Evolutionary conservation across 1,284 basidiomycete species (phyloP).

Genomic region (Vanrija sp.): DNA sequence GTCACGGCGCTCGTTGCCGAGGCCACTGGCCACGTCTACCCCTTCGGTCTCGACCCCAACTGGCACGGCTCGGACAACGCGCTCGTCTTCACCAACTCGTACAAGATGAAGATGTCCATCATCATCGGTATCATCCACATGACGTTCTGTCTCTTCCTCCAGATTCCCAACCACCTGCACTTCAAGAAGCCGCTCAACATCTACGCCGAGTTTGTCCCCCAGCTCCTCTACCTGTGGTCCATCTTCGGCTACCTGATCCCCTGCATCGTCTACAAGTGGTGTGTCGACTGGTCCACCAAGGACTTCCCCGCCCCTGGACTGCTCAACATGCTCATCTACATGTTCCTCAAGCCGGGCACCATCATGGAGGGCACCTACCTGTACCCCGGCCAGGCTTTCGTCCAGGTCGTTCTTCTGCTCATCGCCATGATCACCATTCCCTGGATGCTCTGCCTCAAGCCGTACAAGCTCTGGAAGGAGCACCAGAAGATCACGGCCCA

Average conservation of each 20-base stretch:
- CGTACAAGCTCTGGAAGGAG: constrained; percentile 91
- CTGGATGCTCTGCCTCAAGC: constrained; percentile 89
- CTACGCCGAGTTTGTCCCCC: constrained; percentile 91
- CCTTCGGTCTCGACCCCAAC: constrained; percentile 88
- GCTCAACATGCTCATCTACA: constrained; percentile 90
- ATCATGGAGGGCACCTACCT: constrained; percentile 69
- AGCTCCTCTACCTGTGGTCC: constrained; percentile 93
- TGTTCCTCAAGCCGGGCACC: constrained; percentile 84
- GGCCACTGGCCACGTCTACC: constrained; percentile 68
- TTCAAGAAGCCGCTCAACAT: constrained; percentile 84
- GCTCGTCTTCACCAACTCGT: constrained; percentile 94
- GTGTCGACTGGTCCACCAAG: constrained; percentile 78
- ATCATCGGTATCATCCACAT: constrained; percentile 97
- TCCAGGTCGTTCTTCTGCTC: constrained; percentile 77
- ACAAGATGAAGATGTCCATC: constrained; percentile 99
- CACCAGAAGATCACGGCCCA: constrained; percentile 76
- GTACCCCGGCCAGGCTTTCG: constrained; percentile 79
- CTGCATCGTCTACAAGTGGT: constrained; percentile 98
- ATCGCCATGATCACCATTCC: constrained; percentile 87
- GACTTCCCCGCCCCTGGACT: constrained; percentile 76
- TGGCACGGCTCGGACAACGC: constrained; percentile 94
- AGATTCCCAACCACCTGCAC: constrained; percentile 90
- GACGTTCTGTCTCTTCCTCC: constrained; percentile 94
- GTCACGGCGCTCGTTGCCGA: constrained; percentile 55
- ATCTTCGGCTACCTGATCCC: constrained; percentile 96